phyloP scores from a whole-genome alignment of 768 basidiomycete species.

The Rhodotorula kratochvilovae region DNA sequence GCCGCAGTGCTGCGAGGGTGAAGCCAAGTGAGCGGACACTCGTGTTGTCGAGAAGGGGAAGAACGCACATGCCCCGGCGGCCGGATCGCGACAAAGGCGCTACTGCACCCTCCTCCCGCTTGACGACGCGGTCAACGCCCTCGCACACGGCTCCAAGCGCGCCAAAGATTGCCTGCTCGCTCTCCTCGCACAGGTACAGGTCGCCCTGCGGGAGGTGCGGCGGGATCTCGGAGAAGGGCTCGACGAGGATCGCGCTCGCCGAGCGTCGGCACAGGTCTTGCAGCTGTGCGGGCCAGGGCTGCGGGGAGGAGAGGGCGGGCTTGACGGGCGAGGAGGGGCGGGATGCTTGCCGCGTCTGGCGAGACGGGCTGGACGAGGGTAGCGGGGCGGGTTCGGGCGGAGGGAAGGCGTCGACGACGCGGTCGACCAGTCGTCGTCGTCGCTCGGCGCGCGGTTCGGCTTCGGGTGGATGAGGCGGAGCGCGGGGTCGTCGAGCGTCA shows the following conservation, averaged over 20 bases:
- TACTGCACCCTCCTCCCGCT: slow-evolving; percentile 2
- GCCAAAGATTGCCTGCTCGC: slow-evolving; percentile 71
- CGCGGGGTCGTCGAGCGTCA: slow-evolving; percentile 30
- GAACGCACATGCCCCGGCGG: slow-evolving; percentile 62
- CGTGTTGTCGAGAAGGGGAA: background rate
- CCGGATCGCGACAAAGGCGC: slow-evolving; percentile 75
- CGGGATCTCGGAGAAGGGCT: slow-evolving; percentile 69
- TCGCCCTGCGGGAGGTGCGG: slow-evolving; percentile 67
- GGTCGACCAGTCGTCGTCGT: slow-evolving; percentile 1
- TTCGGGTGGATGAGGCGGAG: slow-evolving; percentile 35
- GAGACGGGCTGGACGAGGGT: slow-evolving; percentile 54
- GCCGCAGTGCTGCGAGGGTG: slow-evolving; percentile 94
- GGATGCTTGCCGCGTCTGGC: slow-evolving; percentile 51
- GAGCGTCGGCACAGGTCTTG: slow-evolving; percentile 7
- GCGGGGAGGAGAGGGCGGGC: background rate
- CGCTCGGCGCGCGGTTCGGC: slow-evolving; percentile 18
- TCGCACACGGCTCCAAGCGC: slow-evolving; percentile 79
- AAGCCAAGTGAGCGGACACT: no score
- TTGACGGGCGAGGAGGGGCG: slow-evolving; percentile 20
- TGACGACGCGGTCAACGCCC: slow-evolving; percentile 66
- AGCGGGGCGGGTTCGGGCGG: background rate
- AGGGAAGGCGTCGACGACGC: background rate
- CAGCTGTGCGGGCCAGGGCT: slow-evolving; percentile 23
- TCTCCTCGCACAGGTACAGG: slow-evolving; percentile 74
- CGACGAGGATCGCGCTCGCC: slow-evolving; percentile 51